A percentile compares a stretch with the other conserved stretches of the same genome.
Conservation (phyloP, 2,329 filamentous ascomycete species). For the Exophiala calicioides region DNA sequence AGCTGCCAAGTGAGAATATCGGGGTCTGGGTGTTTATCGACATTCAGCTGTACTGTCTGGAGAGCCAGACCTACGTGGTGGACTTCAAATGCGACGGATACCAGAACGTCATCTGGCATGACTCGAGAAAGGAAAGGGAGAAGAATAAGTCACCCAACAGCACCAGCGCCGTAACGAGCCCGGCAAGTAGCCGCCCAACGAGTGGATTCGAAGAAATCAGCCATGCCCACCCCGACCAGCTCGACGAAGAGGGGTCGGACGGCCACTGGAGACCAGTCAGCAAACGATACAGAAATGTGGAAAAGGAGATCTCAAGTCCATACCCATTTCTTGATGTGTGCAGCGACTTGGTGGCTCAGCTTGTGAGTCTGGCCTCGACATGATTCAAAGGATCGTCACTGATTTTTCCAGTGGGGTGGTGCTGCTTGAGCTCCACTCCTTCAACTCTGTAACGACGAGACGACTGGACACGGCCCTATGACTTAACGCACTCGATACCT, state of each 20-base stretch:
- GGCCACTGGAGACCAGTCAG: constrained; percentile 53
- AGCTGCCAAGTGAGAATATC: constrained; percentile 30
- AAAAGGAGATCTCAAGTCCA: constrained; percentile 92
- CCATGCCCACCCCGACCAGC: constrained; percentile 21
- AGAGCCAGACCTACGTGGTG: constrained; percentile 88
- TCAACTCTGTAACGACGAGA: constrained; percentile 6
- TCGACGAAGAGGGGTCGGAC: constrained; percentile 41
- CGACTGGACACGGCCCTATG: too few relatives aligned
- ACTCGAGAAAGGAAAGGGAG: constrained; percentile 40
- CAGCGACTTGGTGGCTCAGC: constrained; percentile 85
- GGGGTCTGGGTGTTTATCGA: constrained; percentile 92
- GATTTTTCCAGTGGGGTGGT: constrained; percentile 24
- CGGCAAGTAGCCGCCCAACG: constrained; percentile 45
- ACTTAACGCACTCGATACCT: too few relatives aligned
- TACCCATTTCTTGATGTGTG: constrained; percentile 96
- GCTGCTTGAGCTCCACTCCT: constrained; percentile 17
- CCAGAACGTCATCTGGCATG: constrained; percentile 70
- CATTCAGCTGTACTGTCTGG: constrained; percentile 94
- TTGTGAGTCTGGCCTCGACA: constrained; percentile 71
- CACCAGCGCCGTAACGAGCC: constrained; percentile 48
- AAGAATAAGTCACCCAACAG: constrained; percentile 19
- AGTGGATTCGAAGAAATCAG: constrained; percentile 42
- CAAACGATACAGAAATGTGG: constrained; percentile 63
- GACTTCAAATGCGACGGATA: constrained; percentile 99
- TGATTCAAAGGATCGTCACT: constrained; percentile 47